Base-by-base conservation (phyloP, 192 early-diverging fungal species). In the Gigaspora rosea region DNA sequence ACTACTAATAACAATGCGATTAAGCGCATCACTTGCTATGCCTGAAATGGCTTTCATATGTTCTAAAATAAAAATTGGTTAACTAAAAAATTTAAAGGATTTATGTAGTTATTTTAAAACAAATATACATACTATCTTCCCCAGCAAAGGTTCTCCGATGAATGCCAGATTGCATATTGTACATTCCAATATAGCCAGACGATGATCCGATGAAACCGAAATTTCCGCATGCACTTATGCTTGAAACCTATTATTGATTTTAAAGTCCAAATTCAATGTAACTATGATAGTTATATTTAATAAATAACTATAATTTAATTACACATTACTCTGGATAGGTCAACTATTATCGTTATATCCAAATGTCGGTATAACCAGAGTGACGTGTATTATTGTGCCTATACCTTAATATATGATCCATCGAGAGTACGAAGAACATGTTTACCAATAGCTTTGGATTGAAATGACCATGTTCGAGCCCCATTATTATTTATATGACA, bases 81-180 rank as follows among this genome's bases (percentile, higher is more conserved):
- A 56, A 56, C 18, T 56, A 56, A 56, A 56, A 18, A 16, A 2
- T 54, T 12, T 54, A 0, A 54, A 54, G 16, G 12, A 56, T 4
- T 11, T 1, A 15, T 18, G 18, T 56, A 56, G 12, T n/a, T 56
- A 18, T 18, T 5, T 4, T 1, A 12, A 56, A 56, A 54, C 12
- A 56, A 56, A 18, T 56, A 11, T 15, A 62, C 18, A 18, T 63
- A 75, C 87, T 84, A 67, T 85, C 79, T 6, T 46, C 36, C 16
- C 85, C 88, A 8, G 73, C 78, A 79, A 94, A 97, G 47, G 90
- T 84, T 66, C 89, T 90, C 48, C 94, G 90, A 47, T 88, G 82
- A 52, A 91, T 63, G 9, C 97, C 97, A 32, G 95, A 97, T 76
- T 99, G 98, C 91, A 99, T 90, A 86, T 97, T 98, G 88, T 89